Base-by-base conservation (phyloP, 176 grass and related monocot genomes). In the Rhynchospora tenuis region DNA sequence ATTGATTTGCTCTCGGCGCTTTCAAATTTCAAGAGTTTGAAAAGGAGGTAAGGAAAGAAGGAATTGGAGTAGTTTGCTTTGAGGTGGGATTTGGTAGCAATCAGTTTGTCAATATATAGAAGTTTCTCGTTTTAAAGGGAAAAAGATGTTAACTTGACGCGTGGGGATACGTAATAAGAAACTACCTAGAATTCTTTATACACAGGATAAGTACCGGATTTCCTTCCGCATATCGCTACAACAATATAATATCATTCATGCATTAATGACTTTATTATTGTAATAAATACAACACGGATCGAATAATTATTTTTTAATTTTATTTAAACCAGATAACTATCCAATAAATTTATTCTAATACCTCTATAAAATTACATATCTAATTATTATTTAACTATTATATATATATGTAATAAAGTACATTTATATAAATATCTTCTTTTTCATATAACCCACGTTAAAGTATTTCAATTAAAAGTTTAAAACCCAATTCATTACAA, bases 11-110 rank as follows among this genome's bases (percentile, higher is more conserved):
- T 73, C 44, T 80, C 55, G 38, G 4, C 45, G 20, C 70, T 63
- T 80, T 19, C 1, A 62, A 81, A 26, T 46, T 81, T 15, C 5
- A 81, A 62, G 16, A 12, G 42, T 38, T 38, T 38, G 57, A 80
- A 44, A 22, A 20, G 20, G 15, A 4, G 13, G 11, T 47, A 75
- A 8, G 26, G 43, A 55, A 43, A 51, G 5, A 76, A 17, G 43
- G 72, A 76, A 52, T 17, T 78, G 55, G 52, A 62, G 56, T 46
- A 29, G 78, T 81, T 81, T 81, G 78, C 28, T 3, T 62, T 20
- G 1, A 19, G 1, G 57, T 42, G 17, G 78, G 57, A 62, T 81
- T 81, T 63, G 78, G 56, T 81, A 81, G 5, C 54, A 81, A 47
- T 38, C 33, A 7, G 46, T 15, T 81, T 63, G 59, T 62, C 27